phyloP scores from a whole-genome alignment of 257 asterid genomes.

The Avicennia marina region DNA sequence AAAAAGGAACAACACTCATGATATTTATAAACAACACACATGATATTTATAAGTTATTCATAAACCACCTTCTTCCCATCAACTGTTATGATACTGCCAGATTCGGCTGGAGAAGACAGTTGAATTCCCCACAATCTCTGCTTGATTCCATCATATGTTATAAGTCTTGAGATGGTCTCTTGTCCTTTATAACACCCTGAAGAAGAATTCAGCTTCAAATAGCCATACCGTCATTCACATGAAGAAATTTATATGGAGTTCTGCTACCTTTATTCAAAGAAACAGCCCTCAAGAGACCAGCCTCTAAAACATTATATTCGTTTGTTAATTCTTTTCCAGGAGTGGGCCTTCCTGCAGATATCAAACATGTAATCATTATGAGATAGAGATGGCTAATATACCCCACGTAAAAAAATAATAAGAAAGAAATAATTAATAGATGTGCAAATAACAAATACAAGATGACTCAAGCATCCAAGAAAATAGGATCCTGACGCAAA shows the following conservation, averaged over 20 bases:
- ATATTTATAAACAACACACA: not conserved
- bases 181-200: slow-evolving; percentile 97
- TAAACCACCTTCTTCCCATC: slow-evolving; percentile 77
- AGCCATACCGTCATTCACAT: not conserved
- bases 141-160: slow-evolving; percentile 89
- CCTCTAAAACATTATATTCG: slow-evolving; percentile 91
- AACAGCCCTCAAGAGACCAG: slow-evolving; percentile 87
- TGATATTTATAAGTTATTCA: not conserved
- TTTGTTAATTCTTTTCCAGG: slow-evolving; percentile 89
- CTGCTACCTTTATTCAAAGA: slow-evolving; percentile 78
- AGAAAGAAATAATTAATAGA: not conserved
- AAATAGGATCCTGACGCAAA: slow-evolving; percentile 7
- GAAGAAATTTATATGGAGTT: not conserved
- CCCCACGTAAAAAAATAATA: too few relatives aligned
- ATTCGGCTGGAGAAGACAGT: slow-evolving; percentile 62
- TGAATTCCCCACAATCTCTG: slow-evolving; percentile 86
- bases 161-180: slow-evolving; percentile 93
- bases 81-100: slow-evolving; percentile 66
- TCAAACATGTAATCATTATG: slow-evolving; percentile 14
- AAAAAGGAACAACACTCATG: too few relatives aligned
- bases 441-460: not conserved
- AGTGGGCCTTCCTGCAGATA: slow-evolving; percentile 80
- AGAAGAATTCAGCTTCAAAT: slow-evolving; percentile 19
- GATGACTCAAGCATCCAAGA: slow-evolving; percentile 13
- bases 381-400: not conserved